Conservation (phyloP, 768 basidiomycete genomes). For the Sistotremastrum suecicum region DNA sequence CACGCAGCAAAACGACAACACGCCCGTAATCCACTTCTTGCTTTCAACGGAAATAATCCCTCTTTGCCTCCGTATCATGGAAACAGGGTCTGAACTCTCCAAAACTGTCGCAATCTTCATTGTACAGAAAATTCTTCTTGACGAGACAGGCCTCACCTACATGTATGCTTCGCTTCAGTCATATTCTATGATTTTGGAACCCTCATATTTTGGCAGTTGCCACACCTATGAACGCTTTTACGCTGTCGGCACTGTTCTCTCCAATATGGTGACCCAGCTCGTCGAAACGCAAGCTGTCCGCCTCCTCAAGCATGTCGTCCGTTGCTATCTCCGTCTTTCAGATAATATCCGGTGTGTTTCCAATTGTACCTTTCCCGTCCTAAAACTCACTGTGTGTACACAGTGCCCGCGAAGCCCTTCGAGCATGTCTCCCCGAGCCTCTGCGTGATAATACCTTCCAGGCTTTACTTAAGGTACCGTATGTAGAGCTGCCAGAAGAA, state of each 20-base stretch:
- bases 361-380: conserved; percentile 2
- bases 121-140: conserved; percentile 67
- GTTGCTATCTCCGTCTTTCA: conserved; percentile 90
- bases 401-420: conserved; percentile 89
- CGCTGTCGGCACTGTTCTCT: conserved; percentile 94
- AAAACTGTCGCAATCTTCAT: conserved; percentile 99
- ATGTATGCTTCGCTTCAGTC: too few species aligned
- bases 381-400: background rate
- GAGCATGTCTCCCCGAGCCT: conserved; percentile 92
- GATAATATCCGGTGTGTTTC: conserved; percentile 78
- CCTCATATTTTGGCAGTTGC: conserved; percentile 41
- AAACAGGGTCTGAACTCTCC: conserved; percentile 94
- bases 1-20: conserved; percentile 94
- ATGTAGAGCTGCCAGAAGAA: background rate
- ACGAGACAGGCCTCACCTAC: conserved; percentile 23
- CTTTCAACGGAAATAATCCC: conserved; percentile 99
- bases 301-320: conserved; percentile 92
- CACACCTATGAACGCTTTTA: conserved; percentile 99
- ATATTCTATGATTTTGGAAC: too few species aligned
- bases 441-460: conserved; percentile 89
- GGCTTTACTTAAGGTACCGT: conserved; percentile 69
- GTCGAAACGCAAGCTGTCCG: conserved; percentile 97
- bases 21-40: conserved; percentile 96
- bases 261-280: conserved; percentile 97
- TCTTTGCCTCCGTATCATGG: conserved; percentile 98